Evolutionary conservation across 1,284 basidiomycete genomes (phyloP), one percentile per base, ranked within the genome.

Genomic region (Macrocybe sp.): DNA sequence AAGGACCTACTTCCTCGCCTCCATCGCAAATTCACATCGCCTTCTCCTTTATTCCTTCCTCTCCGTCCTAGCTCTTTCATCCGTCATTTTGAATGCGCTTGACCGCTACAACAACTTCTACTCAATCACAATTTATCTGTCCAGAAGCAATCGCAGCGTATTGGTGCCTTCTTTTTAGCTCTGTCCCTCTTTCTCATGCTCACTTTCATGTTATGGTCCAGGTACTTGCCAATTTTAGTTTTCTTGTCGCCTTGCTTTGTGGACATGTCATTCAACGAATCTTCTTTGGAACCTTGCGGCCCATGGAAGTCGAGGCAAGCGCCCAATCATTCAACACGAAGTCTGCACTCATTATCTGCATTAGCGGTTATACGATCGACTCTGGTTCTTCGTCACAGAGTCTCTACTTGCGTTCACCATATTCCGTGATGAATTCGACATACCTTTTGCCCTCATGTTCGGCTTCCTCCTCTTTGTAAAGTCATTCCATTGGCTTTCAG

Each of bases 371-470:
- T 97, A 97, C 66, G 96, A 99, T 63, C 79, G 92, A 52, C 78
- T 92, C 38, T 98, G 97, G 96, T 95, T 96, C 72, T 97, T 97
- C 66, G 81, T 98, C 47, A 98, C 95, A 1, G 96, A 99, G 65
- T 95, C 92, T 5, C 75, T 99, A 36, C 73, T 99, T 41, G 96
- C 96, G 2, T 89, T 98, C 63, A 96, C 96, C 30, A 97, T 98
- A 58, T 99, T 99, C 70, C 79, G 94, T 49, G 89, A 94, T 64
- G 90, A 93, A 65, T 92, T 94, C 64, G 90, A 97, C 65, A 81
- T 88, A n/a, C 82, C 85, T 1, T 98, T 98, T 63, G 87, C 87
- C 34, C 71, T 95, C 55, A 90, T 97, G 79, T 98, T 97, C 62
- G 86, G 90, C 12, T 82, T 92, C 55, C 72, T 99, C 14, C 79